phyloP scores from a whole-genome alignment of 345 rosid species.

The Camelina sativa region DNA sequence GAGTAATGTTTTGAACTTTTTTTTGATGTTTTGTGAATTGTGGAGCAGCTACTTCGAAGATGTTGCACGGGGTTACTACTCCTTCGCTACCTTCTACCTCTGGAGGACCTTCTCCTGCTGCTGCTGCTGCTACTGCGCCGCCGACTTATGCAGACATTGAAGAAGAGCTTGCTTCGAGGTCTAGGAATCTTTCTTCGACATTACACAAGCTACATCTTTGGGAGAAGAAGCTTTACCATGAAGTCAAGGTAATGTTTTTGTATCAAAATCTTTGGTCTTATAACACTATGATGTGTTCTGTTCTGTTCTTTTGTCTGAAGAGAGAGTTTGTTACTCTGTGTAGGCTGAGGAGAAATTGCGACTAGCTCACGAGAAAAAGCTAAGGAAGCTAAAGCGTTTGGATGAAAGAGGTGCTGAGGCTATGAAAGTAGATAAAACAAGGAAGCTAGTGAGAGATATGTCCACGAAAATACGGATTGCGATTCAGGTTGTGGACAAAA shows the following conservation, averaged over 20 bases:
- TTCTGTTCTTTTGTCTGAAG: slow-evolving; percentile 17
- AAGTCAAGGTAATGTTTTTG: slow-evolving; percentile 75
- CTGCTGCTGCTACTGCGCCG: slow-evolving; percentile 38
- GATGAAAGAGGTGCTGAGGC: slow-evolving; percentile 87
- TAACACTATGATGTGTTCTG: neutral
- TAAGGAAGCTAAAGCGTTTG: slow-evolving; percentile 70
- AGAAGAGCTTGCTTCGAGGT: slow-evolving; percentile 73
- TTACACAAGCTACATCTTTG: slow-evolving; percentile 82
- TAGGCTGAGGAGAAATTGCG: slow-evolving; percentile 96
- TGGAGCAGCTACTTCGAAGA: slow-evolving; percentile 58
- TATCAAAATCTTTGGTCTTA: slow-evolving; percentile 1
- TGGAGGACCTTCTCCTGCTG: slow-evolving; percentile 52
- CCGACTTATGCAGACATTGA: slow-evolving; percentile 56
- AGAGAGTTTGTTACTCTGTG: slow-evolving; percentile 15
- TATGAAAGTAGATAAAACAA: slow-evolving; percentile 62
- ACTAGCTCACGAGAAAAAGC: slow-evolving; percentile 70
- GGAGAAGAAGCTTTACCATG: slow-evolving; percentile 93
- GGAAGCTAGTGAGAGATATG: slow-evolving; percentile 58
- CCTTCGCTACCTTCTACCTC: slow-evolving; percentile 62
- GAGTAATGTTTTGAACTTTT: slow-evolving; percentile 2
- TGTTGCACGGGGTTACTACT: slow-evolving; percentile 67
- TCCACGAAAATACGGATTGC: slow-evolving; percentile 88
- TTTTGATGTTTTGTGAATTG: slow-evolving; percentile 31
- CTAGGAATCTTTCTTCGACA: slow-evolving; percentile 84
- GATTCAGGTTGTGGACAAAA: slow-evolving; percentile 87